Evolutionary conservation across 129 eudicot species (phyloP), one percentile per base, ranked within the genome.

Genomic region (Silybum marianum): DNA sequence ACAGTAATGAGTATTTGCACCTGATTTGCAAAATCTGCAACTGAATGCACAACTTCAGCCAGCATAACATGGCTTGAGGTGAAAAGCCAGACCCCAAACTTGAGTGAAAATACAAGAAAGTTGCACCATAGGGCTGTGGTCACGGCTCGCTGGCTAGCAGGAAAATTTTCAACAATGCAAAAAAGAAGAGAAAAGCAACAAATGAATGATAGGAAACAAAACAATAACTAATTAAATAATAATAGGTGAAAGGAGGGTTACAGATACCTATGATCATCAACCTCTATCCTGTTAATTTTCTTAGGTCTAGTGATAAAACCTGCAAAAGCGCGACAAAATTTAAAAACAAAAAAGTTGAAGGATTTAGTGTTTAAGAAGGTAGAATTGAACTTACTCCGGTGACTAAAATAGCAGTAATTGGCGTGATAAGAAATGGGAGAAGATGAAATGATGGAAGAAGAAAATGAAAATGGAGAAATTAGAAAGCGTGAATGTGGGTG

Each of bases 11-110:
- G 34, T 42, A 44, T 38, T 34, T 69, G n/a, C 69, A 92, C 99
- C 99, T 95, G 99, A 86, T 95, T 95, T 36, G 99, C 98, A 74
- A 95, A 89, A 88, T 95, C 99, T 44, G 99, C 98, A 78, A 91
- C 93, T 3, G 99, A 95, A 87, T 95, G 99, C 75, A 95, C 91
- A 73, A 85, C 90, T 89, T 95, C 99, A 78, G 98, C 98, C 76
- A 95, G 86, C 90, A 95, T 89, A 22, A 95, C 98, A 88, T 95
- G 98, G 86, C 99, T 93, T 19, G 99, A 92, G 75, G 93, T 90
- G 60, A 72, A 85, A 11, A 92, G 78, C 98, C 98, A 95, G 82
- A 95, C 99, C 60, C 99, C 98, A 87, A 95, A 92, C 86, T 95
- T 95, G 51, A 95, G 95, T 22, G 99, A 95, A 79, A 95, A 95